These are phyloP conservation scores for Penicillium tannophilum DNA, from an alignment of 495 filamentous ascomycete species.

Conservation along the genomic window DNA sequence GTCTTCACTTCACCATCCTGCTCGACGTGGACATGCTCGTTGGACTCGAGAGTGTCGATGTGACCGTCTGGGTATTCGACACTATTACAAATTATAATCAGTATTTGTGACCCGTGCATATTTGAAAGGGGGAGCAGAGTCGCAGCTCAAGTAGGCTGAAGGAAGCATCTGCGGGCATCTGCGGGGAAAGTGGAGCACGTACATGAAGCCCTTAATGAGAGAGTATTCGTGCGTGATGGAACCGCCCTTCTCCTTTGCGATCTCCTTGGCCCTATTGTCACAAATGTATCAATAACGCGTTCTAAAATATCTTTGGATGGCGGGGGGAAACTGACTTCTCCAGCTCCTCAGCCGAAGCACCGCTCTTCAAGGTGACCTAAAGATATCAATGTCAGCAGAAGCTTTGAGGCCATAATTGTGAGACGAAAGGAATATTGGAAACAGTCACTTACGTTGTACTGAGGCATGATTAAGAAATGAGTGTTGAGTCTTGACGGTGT, in stretches of 20 bases:
- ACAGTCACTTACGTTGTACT: constrained; percentile 63
- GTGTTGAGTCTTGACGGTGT: neutral
- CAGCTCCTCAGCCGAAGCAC: constrained; percentile 61
- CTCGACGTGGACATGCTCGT: constrained; percentile 79
- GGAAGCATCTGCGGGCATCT: neutral
- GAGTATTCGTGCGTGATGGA: constrained; percentile 79
- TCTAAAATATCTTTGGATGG: neutral
- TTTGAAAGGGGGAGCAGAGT: neutral
- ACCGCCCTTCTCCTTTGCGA: constrained; percentile 70
- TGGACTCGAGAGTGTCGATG: constrained; percentile 59
- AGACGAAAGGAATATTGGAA: neutral
- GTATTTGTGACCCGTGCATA: constrained; percentile 1
- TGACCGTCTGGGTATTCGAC: constrained; percentile 71
- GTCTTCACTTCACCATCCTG: constrained; percentile 68
- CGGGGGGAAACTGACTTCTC: constrained; percentile 52
- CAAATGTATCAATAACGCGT: constrained; percentile 12
- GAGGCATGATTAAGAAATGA: constrained; percentile 55
- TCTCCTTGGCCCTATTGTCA: constrained; percentile 67
- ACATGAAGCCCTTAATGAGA: constrained; percentile 92
- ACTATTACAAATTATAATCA: constrained; percentile 45
- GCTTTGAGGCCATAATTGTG: neutral
- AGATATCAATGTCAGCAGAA: constrained; percentile 20
- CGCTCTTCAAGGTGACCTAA: constrained; percentile 74
- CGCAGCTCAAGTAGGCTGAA: neutral
- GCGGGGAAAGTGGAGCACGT: constrained; percentile 33